Conservation (phyloP, 2,329 filamentous ascomycete genomes). For the Arthrobotrys entomopaga region DNA sequence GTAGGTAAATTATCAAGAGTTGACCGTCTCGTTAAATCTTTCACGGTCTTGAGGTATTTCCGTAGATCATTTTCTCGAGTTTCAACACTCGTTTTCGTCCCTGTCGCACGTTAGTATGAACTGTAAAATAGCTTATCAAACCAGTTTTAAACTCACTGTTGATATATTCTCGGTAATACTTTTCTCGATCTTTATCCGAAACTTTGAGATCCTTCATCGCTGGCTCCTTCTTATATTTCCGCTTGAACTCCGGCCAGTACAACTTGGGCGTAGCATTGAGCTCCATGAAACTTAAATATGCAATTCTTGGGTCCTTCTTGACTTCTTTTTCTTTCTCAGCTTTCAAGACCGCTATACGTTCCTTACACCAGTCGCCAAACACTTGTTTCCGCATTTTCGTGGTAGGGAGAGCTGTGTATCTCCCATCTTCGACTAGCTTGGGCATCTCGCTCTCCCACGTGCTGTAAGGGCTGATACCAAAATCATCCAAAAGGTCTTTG, state of each 20-base stretch:
- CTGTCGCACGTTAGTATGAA: constrained; percentile 31
- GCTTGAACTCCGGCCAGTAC: constrained; percentile 96
- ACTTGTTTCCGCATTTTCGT: constrained; percentile 83
- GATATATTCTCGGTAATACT: constrained; percentile 77
- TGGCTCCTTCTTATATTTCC: constrained; percentile 84
- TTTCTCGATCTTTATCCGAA: constrained; percentile 80
- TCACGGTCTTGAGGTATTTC: constrained; percentile 72
- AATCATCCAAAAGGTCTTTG: constrained; percentile 81
- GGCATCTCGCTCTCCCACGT: constrained; percentile 92
- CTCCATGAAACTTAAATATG: constrained; percentile 83
- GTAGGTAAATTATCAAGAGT: constrained; percentile 70
- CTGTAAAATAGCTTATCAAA: constrained; percentile 64
- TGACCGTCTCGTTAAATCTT: constrained; percentile 71
- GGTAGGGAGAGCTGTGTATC: constrained; percentile 84
- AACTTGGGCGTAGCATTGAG: constrained; percentile 86
- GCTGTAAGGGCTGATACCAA: constrained; percentile 82
- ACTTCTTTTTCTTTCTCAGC: constrained; percentile 78
- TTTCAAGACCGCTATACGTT: constrained; percentile 77
- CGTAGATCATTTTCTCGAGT: constrained; percentile 76
- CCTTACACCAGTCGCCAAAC: constrained; percentile 84
- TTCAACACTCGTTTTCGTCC: constrained; percentile 69
- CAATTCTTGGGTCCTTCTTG: constrained; percentile 83
- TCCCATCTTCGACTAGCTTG: constrained; percentile 81
- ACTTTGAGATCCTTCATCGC: constrained; percentile 80
- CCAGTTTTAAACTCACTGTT: constrained; percentile 52